phyloP scores from a whole-genome alignment of 768 basidiomycete genomes.

The Mycena vitilis region DNA sequence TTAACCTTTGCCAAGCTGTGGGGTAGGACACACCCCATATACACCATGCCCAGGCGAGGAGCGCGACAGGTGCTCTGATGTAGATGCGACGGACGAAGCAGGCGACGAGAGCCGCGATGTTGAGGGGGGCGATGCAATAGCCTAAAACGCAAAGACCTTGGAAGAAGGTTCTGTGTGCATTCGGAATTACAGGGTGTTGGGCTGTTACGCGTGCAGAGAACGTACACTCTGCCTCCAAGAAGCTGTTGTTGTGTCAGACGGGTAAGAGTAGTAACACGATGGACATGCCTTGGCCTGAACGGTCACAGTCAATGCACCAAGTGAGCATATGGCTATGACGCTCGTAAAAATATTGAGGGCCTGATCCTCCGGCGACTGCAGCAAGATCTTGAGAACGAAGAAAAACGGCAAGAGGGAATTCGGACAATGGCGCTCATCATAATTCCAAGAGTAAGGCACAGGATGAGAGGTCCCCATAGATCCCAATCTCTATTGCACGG shows the following conservation, averaged over 20 bases:
- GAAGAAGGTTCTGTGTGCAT: slow-evolving; percentile 82
- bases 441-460: slow-evolving; percentile 83
- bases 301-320: slow-evolving; percentile 92
- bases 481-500: slow-evolving; percentile 86
- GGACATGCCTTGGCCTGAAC: slow-evolving; percentile 89
- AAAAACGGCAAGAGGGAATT: slow-evolving; percentile 32
- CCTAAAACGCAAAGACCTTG: slow-evolving; percentile 95
- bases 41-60: slow-evolving; percentile 94
- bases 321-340: slow-evolving; percentile 91
- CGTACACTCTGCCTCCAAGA: slow-evolving; percentile 85
- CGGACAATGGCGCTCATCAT: slow-evolving; percentile 86
- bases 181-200: slow-evolving; percentile 14
- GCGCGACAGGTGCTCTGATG: slow-evolving; percentile 86
- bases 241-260: slow-evolving; percentile 56
- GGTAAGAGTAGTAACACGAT: slow-evolving; percentile 16
- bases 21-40: slow-evolving; percentile 85
- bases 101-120: slow-evolving; percentile 89
- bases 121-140: slow-evolving; percentile 94
- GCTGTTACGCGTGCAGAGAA: slow-evolving; percentile 18
- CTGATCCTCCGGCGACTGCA: slow-evolving; percentile 84
- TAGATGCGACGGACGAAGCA: slow-evolving; percentile 89
- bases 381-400: slow-evolving; percentile 8
- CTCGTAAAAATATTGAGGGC: slow-evolving; percentile 91
- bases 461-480: slow-evolving; percentile 93
- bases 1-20: not conserved